phyloP scores from a whole-genome alignment of 2,329 filamentous ascomycete genomes.

The Penicillium sp. region DNA sequence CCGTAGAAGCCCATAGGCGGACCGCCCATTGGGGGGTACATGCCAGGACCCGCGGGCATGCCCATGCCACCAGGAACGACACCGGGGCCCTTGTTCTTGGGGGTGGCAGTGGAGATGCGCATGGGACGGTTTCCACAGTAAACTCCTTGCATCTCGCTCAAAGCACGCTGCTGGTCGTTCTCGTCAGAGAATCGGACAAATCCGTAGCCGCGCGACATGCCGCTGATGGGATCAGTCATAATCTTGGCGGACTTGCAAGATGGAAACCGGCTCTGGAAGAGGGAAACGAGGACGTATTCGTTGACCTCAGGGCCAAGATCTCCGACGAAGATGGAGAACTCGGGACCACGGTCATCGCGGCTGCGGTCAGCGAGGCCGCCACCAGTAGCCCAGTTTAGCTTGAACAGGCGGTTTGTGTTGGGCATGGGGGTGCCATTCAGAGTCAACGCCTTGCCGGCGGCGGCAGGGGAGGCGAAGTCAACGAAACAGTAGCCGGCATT shows the following conservation, averaged over 20 bases:
- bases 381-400: constrained; percentile 98
- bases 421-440: constrained; percentile 89
- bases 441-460: constrained; percentile 86
- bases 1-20: constrained; percentile 70
- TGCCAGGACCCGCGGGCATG: constrained; percentile 62
- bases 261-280: constrained; percentile 95
- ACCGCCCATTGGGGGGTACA: constrained; percentile 71
- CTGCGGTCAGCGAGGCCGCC: constrained; percentile 88
- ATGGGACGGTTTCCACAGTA: constrained; percentile 99
- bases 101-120: constrained; percentile 96
- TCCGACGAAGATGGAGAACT: constrained; percentile 97
- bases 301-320: constrained; percentile 98
- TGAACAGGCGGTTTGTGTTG: constrained; percentile 94
- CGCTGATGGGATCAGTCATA: constrained; percentile 98
- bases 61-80: constrained; percentile 57
- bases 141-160: constrained; percentile 98
- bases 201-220: constrained; percentile 95
- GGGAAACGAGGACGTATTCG: constrained; percentile 94
- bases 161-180: constrained; percentile 91
- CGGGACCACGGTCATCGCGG: constrained; percentile 93
- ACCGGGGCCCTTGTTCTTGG: constrained; percentile 78
- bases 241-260: constrained; percentile 99
- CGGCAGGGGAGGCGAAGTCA: constrained; percentile 81
- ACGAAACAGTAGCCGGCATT: constrained; percentile 99
- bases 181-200: constrained; percentile 98